Conservation (phyloP, 2,329 filamentous ascomycete species). For the Arthrobotrys conoides region DNA sequence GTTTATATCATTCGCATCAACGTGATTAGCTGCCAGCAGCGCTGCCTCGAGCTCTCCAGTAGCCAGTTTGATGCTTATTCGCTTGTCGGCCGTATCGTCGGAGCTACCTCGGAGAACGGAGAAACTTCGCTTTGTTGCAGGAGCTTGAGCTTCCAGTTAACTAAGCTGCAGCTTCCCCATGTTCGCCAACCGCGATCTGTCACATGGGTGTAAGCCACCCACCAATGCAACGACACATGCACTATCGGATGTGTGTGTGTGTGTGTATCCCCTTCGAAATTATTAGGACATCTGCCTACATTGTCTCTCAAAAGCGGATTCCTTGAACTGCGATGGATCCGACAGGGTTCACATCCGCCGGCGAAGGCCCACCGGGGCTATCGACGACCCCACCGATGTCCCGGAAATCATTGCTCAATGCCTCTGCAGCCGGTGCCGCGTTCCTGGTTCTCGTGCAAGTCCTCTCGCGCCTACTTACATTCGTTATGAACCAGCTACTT, state of each 20-base stretch:
- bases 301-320: not conserved
- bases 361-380: conserved; percentile 25
- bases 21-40: too few relatives aligned
- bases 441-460: conserved; percentile 91
- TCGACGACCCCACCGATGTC: not conserved
- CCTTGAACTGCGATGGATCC: conserved; percentile 31
- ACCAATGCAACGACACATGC: too few relatives aligned
- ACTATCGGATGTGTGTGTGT: too few relatives aligned
- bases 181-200: conserved; percentile 30
- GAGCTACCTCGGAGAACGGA: conserved; percentile 38
- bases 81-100: conserved; percentile 16
- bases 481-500: conserved; percentile 90
- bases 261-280: not conserved
- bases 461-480: conserved; percentile 87
- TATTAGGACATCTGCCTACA: conserved; percentile 5
- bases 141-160: not conserved
- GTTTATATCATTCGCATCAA: not conserved
- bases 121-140: conserved; percentile 29
- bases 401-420: conserved; percentile 63
- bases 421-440: conserved; percentile 79
- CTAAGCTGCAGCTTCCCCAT: conserved; percentile 10
- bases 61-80: not conserved
- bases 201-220: conserved; percentile 31
- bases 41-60: conserved; percentile 19
- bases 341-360: conserved; percentile 1